Evolutionary conservation across 495 filamentous ascomycete genomes (phyloP).

Genomic region (Aspergillus cristatus): DNA sequence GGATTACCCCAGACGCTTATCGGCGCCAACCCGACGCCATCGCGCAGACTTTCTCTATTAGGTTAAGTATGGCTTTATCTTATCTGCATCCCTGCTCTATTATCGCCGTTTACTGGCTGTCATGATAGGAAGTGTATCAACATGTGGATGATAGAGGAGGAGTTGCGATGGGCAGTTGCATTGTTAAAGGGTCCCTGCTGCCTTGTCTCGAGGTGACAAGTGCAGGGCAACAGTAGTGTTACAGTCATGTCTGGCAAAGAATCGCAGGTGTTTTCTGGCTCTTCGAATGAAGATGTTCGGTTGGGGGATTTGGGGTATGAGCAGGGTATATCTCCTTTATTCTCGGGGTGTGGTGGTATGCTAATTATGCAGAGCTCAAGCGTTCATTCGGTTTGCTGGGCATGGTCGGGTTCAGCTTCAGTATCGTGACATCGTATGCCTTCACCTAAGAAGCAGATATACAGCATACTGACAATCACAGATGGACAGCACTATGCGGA

Average conservation of each 20-base stretch:
- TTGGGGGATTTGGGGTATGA: constrained; percentile 41
- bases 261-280: constrained; percentile 15
- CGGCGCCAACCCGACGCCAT: constrained; percentile 1
- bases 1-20: no score
- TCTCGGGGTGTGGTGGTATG: neutral
- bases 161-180: constrained; percentile 5
- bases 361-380: constrained; percentile 38
- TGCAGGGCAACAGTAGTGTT: no score
- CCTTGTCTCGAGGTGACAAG: no score
- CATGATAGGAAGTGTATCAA: neutral
- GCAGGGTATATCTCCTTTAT: constrained; percentile 25
- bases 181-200: neutral
- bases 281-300: constrained; percentile 29
- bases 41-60: constrained; percentile 24
- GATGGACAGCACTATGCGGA: constrained; percentile 48
- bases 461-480: constrained; percentile 29
- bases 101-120: constrained; percentile 9
- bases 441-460: constrained; percentile 26
- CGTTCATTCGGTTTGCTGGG: constrained; percentile 48
- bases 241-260: neutral
- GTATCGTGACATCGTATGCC: constrained; percentile 44
- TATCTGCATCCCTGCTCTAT: constrained; percentile 9
- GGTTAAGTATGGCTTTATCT: constrained; percentile 3
- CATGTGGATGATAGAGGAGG: neutral
- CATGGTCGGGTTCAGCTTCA: constrained; percentile 53